Base-by-base conservation (phyloP, 345 rosid species). In the Boechera retrofracta region DNA sequence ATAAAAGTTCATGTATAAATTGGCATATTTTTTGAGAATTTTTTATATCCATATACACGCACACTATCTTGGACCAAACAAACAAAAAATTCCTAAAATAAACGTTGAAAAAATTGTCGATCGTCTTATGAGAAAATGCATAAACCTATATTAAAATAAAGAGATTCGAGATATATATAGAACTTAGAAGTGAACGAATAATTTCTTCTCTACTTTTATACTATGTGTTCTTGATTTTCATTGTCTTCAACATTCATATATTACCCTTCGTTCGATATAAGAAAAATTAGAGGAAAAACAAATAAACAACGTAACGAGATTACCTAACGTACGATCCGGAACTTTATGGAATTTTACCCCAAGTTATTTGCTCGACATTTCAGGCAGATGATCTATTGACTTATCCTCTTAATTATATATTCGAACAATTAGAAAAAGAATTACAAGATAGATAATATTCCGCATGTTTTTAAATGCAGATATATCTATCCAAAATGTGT, bases 401-500 rank as follows among this genome's bases (percentile, higher is more conserved):
- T 49, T 61, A 60, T 61, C 18, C 41, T 36, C 39, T 26, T 72
- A 51, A 35, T 12, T 47, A 65, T 47, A 65, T 28, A 36, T 36
- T 60, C 56, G 38, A 47, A 47, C 56, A 51, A 12, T 18, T 47
- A 47, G 3, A 35, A 10, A 21, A 38, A 39, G 6, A 21, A 39
- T 1, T 12, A 31, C 8, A 32, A 9, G 0, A 16, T 8, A 57
- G 36, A 58, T 24, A 72, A 72, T 60, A 18, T 18, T 18, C 68
- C 4, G 60, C 59, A 60, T 61, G 51, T 72, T 59, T 36, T 7
- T 13, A 72, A 60, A 24, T 15, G 28, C 28, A 26, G 28, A 9
- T 32, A 59, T 18, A 15, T n/a, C 49, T 42, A 73, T 65, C 65
- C 58, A 74, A 57, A 74, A 57, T 24, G 66, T 66, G 59, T 47